A percentile compares a stretch with the other conserved stretches of the same genome.
These are phyloP conservation scores for Myriosclerotinia curreyana DNA, from an alignment of 2,329 filamentous ascomycete species.

Conservation along the genomic window DNA sequence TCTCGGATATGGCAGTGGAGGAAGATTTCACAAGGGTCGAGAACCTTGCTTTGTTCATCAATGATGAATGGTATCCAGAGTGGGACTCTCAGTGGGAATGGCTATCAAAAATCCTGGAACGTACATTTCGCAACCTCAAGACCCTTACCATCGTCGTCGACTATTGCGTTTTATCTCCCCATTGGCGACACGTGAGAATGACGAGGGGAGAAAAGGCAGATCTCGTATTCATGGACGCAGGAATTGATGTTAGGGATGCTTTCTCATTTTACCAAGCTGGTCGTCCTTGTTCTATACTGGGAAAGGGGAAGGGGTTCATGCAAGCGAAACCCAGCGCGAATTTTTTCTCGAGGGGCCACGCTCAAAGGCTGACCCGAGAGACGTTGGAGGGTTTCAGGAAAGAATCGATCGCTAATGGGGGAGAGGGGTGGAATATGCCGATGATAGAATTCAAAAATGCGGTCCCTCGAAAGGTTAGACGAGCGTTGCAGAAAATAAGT, in stretches of 20 bases:
- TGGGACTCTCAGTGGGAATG: not conserved
- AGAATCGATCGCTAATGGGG: not conserved
- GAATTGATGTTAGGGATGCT: not conserved
- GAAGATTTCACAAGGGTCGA: not conserved
- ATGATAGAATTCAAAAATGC: not conserved
- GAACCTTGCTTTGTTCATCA: not conserved
- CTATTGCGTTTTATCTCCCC: not conserved
- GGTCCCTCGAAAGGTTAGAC: not conserved
- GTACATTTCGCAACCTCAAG: not conserved
- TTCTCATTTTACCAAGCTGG: not conserved
- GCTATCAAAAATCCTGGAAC: not conserved
- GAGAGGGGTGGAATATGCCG: not conserved
- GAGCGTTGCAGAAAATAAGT: not conserved
- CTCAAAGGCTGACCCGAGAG: not conserved
- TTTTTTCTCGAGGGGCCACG: too few relatives aligned
- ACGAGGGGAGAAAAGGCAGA: not conserved
- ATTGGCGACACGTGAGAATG: not conserved
- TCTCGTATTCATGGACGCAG: not conserved
- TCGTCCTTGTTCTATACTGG: too few relatives aligned
- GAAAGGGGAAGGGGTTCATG: not conserved
- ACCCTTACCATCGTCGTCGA: not conserved
- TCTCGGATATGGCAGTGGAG: not conserved
- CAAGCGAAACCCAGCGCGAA: not conserved
- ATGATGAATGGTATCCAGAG: not conserved
- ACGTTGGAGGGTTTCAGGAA: not conserved